Conservation (phyloP, 164 flowering plant genomes). For the Magnolia officinalis region DNA sequence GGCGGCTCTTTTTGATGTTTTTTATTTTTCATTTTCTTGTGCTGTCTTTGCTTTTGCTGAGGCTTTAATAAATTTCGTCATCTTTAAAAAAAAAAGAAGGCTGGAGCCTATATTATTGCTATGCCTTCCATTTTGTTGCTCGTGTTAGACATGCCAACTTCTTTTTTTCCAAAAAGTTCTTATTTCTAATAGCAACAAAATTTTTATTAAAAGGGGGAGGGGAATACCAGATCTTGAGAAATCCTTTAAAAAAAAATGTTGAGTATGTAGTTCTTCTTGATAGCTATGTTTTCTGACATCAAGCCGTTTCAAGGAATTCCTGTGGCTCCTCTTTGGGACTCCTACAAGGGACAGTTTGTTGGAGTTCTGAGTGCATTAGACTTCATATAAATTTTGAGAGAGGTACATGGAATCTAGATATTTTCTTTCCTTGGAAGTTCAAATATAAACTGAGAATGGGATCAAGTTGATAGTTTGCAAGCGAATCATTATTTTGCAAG, state of each 20-base stretch:
- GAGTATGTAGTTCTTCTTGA: neutral
- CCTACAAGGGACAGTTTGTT: constrained; percentile 64
- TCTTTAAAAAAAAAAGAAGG: neutral
- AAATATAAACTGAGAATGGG: no score
- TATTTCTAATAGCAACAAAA: no score
- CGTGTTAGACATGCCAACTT: neutral
- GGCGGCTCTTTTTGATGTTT: no score
- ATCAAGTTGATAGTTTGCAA: no score
- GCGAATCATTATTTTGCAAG: no score
- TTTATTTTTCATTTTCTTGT: no score
- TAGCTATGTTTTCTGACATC: constrained; percentile 14
- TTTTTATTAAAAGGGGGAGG: no score
- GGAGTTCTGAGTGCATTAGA: constrained; percentile 85
- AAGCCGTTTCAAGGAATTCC: constrained; percentile 65
- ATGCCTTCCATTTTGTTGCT: neutral
- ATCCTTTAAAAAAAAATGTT: neutral
- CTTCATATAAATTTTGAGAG: constrained; percentile 80
- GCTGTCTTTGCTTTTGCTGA: no score
- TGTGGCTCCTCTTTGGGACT: constrained; percentile 91
- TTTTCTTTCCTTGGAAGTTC: no score
- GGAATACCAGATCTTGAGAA: neutral
- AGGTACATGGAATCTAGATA: constrained; percentile 41
- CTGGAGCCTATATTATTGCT: neutral
- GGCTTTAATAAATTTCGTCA: no score
- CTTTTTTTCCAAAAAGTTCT: neutral